These are phyloP conservation scores for Epichloe baconii DNA, from an alignment of 2,329 filamentous ascomycete genomes.

Conservation along the genomic window DNA sequence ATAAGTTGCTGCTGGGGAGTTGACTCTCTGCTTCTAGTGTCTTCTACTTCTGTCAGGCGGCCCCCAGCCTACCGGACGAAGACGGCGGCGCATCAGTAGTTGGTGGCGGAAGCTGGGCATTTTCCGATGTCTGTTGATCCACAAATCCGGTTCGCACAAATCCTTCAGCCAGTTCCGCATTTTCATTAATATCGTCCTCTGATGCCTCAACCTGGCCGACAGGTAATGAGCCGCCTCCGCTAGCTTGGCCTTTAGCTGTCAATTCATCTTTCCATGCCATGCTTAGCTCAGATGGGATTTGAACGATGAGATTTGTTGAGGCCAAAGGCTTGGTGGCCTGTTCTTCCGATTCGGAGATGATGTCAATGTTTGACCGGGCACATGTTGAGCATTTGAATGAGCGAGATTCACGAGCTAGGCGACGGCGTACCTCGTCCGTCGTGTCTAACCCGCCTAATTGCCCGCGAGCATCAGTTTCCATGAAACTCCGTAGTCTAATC, in stretches of 20 bases:
- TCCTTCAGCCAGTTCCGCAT: constrained; percentile 40
- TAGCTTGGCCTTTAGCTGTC: constrained; percentile 21
- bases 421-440: constrained; percentile 49
- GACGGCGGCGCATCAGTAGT: not conserved
- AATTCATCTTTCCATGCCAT: constrained; percentile 66
- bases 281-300: constrained; percentile 42
- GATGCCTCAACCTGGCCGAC: not conserved
- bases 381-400: constrained; percentile 60
- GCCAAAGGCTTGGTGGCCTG: constrained; percentile 28
- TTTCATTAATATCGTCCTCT: constrained; percentile 22
- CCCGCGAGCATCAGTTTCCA: constrained; percentile 79
- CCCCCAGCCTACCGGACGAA: not conserved
- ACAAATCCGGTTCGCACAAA: constrained; percentile 39
- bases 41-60: not conserved
- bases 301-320: constrained; percentile 26
- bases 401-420: constrained; percentile 54
- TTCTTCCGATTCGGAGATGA: constrained; percentile 58
- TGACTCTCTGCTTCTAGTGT: not conserved
- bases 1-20: not conserved
- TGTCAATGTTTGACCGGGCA: constrained; percentile 56
- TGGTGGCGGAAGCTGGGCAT: not conserved
- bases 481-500: constrained; percentile 61
- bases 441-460: constrained; percentile 85
- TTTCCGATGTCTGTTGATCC: not conserved
- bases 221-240: not conserved